Percentiles rank a stretch among this genome's conserved stretches.
These are phyloP conservation scores for Populus nigra DNA, from an alignment of 345 rosid species.

Conservation along the genomic window DNA sequence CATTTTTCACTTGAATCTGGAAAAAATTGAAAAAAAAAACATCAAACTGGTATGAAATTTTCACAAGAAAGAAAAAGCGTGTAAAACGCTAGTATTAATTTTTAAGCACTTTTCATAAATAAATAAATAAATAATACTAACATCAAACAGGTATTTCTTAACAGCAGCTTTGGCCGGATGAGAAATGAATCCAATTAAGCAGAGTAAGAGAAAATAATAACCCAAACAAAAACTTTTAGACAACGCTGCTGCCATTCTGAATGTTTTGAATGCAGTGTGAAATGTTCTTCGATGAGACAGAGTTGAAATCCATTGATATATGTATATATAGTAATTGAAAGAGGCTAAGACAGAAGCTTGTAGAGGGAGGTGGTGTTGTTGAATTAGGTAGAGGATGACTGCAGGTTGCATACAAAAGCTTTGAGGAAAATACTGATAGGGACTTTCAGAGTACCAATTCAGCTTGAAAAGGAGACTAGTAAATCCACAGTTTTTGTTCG, in stretches of 20 bases:
- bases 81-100: not conserved
- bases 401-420: constrained; percentile 7
- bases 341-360: constrained; percentile 1
- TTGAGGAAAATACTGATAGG: constrained; percentile 14
- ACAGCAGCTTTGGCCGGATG: constrained; percentile 1
- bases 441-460: constrained; percentile 8
- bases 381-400: constrained; percentile 6
- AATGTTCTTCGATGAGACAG: not conserved
- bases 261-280: not conserved
- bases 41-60: not conserved
- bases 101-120: too few species aligned
- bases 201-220: constrained; percentile 6
- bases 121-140: not conserved
- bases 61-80: not conserved
- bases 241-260: constrained; percentile 2
- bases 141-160: constrained; percentile 20
- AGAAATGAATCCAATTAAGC: constrained; percentile 3
- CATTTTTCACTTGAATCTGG: too few species aligned
- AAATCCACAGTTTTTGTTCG: not conserved
- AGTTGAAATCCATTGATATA: not conserved
- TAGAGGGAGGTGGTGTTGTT: constrained; percentile 7
- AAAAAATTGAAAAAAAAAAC: constrained; percentile 30
- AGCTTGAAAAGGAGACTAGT: constrained; percentile 6
- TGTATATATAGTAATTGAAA: constrained; percentile 2
- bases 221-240: not conserved